Percentiles rank a stretch among this genome's conserved stretches.
Conservation (phyloP, 192 early-diverging fungal genomes). For the Lunasporangiospora selenospora region DNA sequence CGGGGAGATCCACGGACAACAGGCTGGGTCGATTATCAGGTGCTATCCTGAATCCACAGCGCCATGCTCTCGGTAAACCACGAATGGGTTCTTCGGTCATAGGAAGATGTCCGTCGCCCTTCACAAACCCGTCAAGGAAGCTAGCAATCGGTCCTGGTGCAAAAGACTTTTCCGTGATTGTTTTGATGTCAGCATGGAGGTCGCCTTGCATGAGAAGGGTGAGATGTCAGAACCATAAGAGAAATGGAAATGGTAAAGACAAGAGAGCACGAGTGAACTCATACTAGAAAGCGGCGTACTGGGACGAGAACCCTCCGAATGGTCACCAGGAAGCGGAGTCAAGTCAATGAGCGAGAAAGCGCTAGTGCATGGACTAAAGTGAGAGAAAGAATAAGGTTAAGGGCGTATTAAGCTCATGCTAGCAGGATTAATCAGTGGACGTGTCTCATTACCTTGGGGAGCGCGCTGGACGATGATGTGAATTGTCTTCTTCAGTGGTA, state of each 20-base stretch:
- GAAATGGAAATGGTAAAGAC: no score
- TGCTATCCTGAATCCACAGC: neutral
- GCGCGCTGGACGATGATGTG: conserved; percentile 19
- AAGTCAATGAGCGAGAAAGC: no score
- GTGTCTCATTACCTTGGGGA: conserved; percentile 5
- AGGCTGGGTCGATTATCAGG: conserved; percentile 5
- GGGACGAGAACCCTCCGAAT: no score
- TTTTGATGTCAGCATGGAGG: neutral
- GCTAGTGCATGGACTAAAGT: no score
- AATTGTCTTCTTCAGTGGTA: neutral
- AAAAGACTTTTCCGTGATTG: conserved; percentile 3
- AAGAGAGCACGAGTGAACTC: no score
- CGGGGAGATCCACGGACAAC: conserved; percentile 17
- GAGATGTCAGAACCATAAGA: no score
- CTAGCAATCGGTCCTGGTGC: neutral
- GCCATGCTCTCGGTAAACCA: conserved; percentile 23
- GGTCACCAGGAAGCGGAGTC: no score
- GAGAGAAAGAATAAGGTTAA: neutral
- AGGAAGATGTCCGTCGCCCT: neutral
- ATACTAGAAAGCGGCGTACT: no score
- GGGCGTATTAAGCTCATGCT: no score
- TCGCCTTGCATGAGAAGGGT: neutral
- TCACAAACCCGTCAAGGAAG: conserved; percentile 11
- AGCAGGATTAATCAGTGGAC: no score
- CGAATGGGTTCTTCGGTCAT: neutral